phyloP scores from a whole-genome alignment of 2,329 filamentous ascomycete genomes.

The Apiospora koreana region DNA sequence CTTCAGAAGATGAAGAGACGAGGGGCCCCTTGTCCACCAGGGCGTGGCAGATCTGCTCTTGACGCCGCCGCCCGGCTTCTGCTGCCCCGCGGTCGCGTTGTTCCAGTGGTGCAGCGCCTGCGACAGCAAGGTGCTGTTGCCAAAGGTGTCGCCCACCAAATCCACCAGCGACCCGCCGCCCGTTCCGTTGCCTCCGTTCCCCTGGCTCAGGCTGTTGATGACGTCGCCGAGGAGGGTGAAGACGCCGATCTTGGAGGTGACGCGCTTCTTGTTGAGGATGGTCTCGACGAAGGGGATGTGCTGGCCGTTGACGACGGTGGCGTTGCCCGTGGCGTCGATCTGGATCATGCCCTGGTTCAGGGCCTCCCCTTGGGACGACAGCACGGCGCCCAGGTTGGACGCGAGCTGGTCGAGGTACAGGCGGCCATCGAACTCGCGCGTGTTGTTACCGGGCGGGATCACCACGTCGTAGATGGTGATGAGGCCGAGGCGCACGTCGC shows the following conservation, averaged over 20 bases:
- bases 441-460: conserved; percentile 45
- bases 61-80: background rate
- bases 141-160: conserved; percentile 38
- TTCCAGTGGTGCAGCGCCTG: conserved; percentile 37
- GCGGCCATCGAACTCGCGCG: conserved; percentile 39
- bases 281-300: conserved; percentile 46
- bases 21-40: conserved; percentile 3
- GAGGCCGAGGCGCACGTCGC: conserved; percentile 40
- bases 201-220: conserved; percentile 20
- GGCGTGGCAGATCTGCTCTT: background rate
- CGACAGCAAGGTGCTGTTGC: conserved; percentile 41
- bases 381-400: conserved; percentile 41
- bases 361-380: conserved; percentile 37
- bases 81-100: conserved; percentile 6
- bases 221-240: conserved; percentile 40
- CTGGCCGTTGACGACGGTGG: conserved; percentile 41
- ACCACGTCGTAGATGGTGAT: conserved; percentile 39
- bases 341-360: conserved; percentile 41
- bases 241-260: conserved; percentile 38
- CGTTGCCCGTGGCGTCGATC: conserved; percentile 43
- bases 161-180: conserved; percentile 30
- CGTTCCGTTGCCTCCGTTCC: background rate
- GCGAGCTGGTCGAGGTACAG: conserved; percentile 42
- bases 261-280: conserved; percentile 40
- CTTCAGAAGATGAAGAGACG: background rate